These are phyloP conservation scores for Pyrenophora tritici-repentis DNA, from an alignment of 2,329 filamentous ascomycete species.

Conservation along the genomic window DNA sequence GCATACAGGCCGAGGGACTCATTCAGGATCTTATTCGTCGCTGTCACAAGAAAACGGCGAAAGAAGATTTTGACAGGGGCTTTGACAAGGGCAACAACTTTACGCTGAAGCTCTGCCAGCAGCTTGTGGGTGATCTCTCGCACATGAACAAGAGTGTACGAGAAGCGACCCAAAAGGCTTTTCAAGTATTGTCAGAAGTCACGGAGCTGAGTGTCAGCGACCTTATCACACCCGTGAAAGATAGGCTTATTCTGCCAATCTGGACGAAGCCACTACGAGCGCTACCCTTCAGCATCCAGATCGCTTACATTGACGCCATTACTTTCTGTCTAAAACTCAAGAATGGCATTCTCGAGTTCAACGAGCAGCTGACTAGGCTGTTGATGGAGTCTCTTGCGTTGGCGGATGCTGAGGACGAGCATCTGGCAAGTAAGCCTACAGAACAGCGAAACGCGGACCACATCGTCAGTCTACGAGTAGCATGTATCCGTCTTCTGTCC, in stretches of 20 bases:
- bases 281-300: conserved; percentile 91
- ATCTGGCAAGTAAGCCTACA: conserved; percentile 79
- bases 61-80: conserved; percentile 74
- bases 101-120: conserved; percentile 77
- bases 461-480: conserved; percentile 88
- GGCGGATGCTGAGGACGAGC: conserved; percentile 93
- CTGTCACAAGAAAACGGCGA: conserved; percentile 78
- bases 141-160: conserved; percentile 97
- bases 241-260: conserved; percentile 85
- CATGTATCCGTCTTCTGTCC: conserved; percentile 89
- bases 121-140: conserved; percentile 84
- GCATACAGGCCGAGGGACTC: conserved; percentile 80
- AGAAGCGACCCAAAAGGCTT: conserved; percentile 78
- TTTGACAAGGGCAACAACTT: conserved; percentile 68
- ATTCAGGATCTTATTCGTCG: conserved; percentile 77
- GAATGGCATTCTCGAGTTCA: conserved; percentile 86
- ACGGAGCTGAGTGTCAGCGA: conserved; percentile 82
- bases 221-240: conserved; percentile 85
- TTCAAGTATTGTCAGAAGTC: conserved; percentile 80
- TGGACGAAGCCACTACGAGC: conserved; percentile 94
- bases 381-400: conserved; percentile 92
- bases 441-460: conserved; percentile 96
- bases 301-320: conserved; percentile 97
- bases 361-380: conserved; percentile 86
- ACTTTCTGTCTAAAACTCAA: conserved; percentile 92